Evolutionary conservation across 1,284 basidiomycete species (phyloP).

Genomic region (Boletus smithii): DNA sequence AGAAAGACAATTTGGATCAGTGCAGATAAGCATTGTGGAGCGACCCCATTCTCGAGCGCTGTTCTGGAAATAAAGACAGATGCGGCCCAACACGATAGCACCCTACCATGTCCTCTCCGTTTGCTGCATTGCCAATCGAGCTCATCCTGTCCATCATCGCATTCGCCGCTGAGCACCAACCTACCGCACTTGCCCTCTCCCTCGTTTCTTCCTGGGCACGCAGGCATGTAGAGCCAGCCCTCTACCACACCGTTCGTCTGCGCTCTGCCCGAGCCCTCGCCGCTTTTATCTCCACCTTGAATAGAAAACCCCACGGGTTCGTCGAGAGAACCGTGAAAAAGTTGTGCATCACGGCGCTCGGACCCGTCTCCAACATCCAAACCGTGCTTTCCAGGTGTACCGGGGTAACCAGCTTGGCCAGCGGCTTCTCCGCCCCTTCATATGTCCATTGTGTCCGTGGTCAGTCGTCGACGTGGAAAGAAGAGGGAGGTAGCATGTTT

Average conservation of each 20-base stretch:
- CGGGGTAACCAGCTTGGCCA: too few species aligned
- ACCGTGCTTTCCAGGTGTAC: too few species aligned
- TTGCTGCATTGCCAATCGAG: slow-evolving; percentile 38
- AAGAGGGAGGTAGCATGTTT: neutral
- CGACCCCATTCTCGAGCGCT: neutral
- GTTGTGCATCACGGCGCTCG: slow-evolving; percentile 39
- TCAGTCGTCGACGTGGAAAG: neutral
- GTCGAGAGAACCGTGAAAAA: slow-evolving; percentile 22
- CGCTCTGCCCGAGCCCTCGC: slow-evolving; percentile 28
- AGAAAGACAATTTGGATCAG: neutral
- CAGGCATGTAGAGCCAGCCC: slow-evolving; percentile 35
- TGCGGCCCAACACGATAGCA: neutral
- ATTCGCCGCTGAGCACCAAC: slow-evolving; percentile 31
- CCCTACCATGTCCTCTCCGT: slow-evolving; percentile 5
- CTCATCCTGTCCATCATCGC: slow-evolving; percentile 39
- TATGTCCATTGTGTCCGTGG: slow-evolving; percentile 19
- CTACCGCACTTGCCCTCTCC: slow-evolving; percentile 32
- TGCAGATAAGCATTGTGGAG: neutral
- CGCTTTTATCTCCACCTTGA: slow-evolving; percentile 34
- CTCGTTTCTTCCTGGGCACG: slow-evolving; percentile 36
- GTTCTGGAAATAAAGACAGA: neutral
- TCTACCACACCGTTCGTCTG: slow-evolving; percentile 41
- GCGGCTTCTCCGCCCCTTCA: slow-evolving; percentile 36
- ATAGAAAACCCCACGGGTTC: slow-evolving; percentile 30
- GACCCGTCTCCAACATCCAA: too few species aligned